Evolutionary conservation across 495 filamentous ascomycete species (phyloP), one percentile per base, ranked within the genome.

Genomic region (Penicillium lagena): DNA sequence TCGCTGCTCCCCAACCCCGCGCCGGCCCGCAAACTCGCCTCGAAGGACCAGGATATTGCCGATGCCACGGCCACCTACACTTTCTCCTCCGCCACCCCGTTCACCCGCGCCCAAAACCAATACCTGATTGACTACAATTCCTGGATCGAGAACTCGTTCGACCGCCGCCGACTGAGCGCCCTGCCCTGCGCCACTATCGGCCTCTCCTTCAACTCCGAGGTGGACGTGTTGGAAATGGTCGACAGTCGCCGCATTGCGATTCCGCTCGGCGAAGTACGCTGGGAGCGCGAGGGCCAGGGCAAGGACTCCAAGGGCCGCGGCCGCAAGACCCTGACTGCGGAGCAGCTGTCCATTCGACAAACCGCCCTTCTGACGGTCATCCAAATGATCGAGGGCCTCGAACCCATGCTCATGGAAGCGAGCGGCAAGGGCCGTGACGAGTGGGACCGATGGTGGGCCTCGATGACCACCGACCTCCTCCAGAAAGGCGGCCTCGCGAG

Each of bases 371-470:
- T 86, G 61, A 87, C 85, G 2, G 80, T 89, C n/a, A 79, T 90
- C 43, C 84, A 90, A 56, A 80, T 89, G 78, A 90, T 96, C 17
- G 88, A 95, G 54, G 82, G 80, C 43, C 69, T 97, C 63, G 90
- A 96, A 63, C 88, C 88, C 27, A 63, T 91, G 30, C 67, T 96
- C 45, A 80, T 85, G 56, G 86, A 95, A 53, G 79, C 80, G 29
- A 90, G 86, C 54, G 85, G 82, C 22, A 93, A 95, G 70, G 85
- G 82, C 54, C 80, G 85, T 55, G 87, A 94, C 50, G 91, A 96
- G 65, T 97, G 89, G 89, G 87, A 95, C 61, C 71, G 80, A 34
- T 95, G 89, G 90, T 82, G 85, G 70, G 80, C 85, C 30, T 86
- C 83, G 52, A 86, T 95, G 85, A 91, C 85, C 72, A 77, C 77